phyloP scores from a whole-genome alignment of 2,329 filamentous ascomycete species.

The Fulvia fulva region DNA sequence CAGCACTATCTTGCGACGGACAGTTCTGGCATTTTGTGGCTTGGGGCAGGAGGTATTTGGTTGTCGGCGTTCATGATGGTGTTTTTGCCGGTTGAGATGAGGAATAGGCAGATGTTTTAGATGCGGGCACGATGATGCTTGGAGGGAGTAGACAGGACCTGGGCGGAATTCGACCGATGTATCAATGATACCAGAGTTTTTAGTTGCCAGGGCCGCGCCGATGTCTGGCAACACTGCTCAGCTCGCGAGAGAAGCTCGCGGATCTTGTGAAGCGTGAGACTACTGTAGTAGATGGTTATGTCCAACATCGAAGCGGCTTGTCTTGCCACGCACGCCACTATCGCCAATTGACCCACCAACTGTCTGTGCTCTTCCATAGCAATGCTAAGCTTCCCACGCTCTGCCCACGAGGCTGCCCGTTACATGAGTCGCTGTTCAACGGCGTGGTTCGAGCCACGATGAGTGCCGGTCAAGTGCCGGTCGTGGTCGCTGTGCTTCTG shows the following conservation, averaged over 20 bases:
- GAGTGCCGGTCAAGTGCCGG: neutral
- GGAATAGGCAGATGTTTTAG: conserved; percentile 16
- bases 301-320: too few species aligned
- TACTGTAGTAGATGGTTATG: too few species aligned
- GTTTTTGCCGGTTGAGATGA: conserved; percentile 16
- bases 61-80: conserved; percentile 10
- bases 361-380: neutral
- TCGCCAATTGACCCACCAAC: neutral
- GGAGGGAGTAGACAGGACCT: too few species aligned
- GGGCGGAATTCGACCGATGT: too few species aligned
- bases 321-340: too few species aligned
- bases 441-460: neutral
- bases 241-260: too few species aligned
- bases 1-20: conserved; percentile 5
- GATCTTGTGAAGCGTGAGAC: too few species aligned
- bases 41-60: conserved; percentile 14
- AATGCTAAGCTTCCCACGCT: neutral
- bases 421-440: neutral
- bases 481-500: too few species aligned
- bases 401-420: neutral
- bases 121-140: neutral
- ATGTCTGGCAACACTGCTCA: too few species aligned
- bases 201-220: too few species aligned
- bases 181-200: too few species aligned
- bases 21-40: conserved; percentile 11